These are phyloP conservation scores for Saturnispora sekii DNA, from an alignment of 805 yeast genomes.

Conservation along the genomic window DNA sequence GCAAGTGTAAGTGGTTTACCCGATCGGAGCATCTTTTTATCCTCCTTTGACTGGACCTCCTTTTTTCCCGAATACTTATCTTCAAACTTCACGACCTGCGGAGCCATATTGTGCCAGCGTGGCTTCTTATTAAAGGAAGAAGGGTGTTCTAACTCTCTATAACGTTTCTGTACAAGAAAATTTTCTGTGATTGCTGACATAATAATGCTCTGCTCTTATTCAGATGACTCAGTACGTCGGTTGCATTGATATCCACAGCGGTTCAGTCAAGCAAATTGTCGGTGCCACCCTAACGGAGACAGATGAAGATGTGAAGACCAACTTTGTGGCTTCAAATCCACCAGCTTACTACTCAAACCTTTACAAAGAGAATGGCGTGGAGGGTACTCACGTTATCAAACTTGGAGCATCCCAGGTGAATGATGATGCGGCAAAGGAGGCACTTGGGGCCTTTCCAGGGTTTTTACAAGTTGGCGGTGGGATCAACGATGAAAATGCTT, in stretches of 20 bases:
- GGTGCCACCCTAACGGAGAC: constrained; percentile 70
- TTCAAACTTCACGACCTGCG: constrained; percentile 40
- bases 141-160: neutral
- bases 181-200: neutral
- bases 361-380: constrained; percentile 47
- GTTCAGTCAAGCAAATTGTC: constrained; percentile 93
- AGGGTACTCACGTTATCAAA: constrained; percentile 89
- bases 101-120: constrained; percentile 21
- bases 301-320: constrained; percentile 43
- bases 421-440: constrained; percentile 73
- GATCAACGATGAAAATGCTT: constrained; percentile 63
- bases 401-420: constrained; percentile 69
- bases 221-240: constrained; percentile 83
- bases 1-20: constrained; percentile 51
- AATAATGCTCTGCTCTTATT: neutral
- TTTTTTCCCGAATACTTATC: constrained; percentile 25
- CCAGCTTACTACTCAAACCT: constrained; percentile 67
- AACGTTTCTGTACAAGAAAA: neutral
- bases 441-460: constrained; percentile 64
- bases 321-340: constrained; percentile 69
- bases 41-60: constrained; percentile 28
- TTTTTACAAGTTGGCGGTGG: constrained; percentile 90
- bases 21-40: constrained; percentile 42
- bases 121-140: neutral
- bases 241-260: constrained; percentile 91